These are phyloP conservation scores for Crucihimalaya himalaica DNA, from an alignment of 345 rosid genomes.

Conservation along the genomic window DNA sequence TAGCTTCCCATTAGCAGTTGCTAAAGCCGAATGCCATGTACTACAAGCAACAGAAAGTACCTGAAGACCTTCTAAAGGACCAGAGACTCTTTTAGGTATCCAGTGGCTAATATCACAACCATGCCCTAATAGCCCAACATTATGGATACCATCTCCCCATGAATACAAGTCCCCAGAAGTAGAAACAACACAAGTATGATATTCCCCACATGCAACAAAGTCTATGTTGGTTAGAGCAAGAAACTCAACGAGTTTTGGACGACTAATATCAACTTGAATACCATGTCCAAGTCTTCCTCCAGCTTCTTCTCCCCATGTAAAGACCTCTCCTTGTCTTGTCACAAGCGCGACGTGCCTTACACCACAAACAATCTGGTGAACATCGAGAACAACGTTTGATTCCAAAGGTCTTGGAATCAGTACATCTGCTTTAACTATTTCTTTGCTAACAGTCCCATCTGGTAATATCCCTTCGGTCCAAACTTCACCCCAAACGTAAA, in stretches of 20 bases:
- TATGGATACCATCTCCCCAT: conserved; percentile 95
- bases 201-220: conserved; percentile 78
- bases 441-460: conserved; percentile 55
- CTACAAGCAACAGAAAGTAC: conserved; percentile 91
- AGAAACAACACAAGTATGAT: conserved; percentile 86
- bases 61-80: conserved; percentile 86
- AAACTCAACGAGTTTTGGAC: conserved; percentile 79
- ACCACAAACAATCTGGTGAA: conserved; percentile 92
- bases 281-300: conserved; percentile 99
- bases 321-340: conserved; percentile 95
- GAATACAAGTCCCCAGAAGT: conserved; percentile 77
- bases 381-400: conserved; percentile 94
- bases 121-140: conserved; percentile 89
- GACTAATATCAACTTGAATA: conserved; percentile 60
- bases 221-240: conserved; percentile 81
- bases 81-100: conserved; percentile 89
- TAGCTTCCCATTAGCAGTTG: conserved; percentile 76
- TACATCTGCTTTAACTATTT: conserved; percentile 56
- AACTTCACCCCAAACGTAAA: conserved; percentile 92
- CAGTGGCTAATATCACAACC: conserved; percentile 86
- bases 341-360: conserved; percentile 80
- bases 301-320: conserved; percentile 96
- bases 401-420: conserved; percentile 79
- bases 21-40: conserved; percentile 91
- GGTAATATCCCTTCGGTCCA: conserved; percentile 70